Base-by-base conservation (phyloP, 2,329 filamentous ascomycete species). In the Ophiostoma tasmaniense region DNA sequence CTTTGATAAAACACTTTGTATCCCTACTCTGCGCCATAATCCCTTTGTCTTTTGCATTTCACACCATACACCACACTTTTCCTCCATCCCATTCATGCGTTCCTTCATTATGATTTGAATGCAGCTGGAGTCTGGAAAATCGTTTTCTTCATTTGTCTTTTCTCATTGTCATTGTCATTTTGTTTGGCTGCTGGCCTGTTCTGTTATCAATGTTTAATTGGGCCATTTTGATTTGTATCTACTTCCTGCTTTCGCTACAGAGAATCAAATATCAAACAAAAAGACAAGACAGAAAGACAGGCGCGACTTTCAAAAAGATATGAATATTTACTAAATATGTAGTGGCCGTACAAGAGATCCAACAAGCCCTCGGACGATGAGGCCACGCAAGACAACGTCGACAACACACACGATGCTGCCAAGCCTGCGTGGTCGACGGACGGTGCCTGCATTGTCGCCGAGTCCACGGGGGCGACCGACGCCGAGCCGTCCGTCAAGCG, bases 261-360 rank as follows among this genome's bases (percentile, higher is more conserved):
- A 64, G 33, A 64, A 37, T 35, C 28, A 64, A 64, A 37, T 64
- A 64, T 37, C 61, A 64, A 64, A 64, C 30, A 64, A 62, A 37
- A 37, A 66, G 42, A 45, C 42, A 45, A 45, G 17, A 45, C 42
- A 45, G 67, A 65, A 64, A 68, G 52, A 68, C 25, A 39, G 37
- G 20, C 22, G 8, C 33, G 33, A 33, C 5, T n/a, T n/a, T 6
- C 33, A 33, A 25, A 55, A 22, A 69, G 55, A 37, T 55, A 65
- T 37, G 6, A 28, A 76, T 71, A 76, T 74, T 79, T 79, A 77
- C 82, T 84, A 83, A 86, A 55, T 74, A 73, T 80, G 75, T 87
- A 96, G 92, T 96, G 90, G 87, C 92, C 92, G 67, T 95, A 95
- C 81, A 85, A 91, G 78, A 91, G 92, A 81, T 87, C 88, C 79